Evolutionary conservation across 2,329 filamentous ascomycete species (phyloP).

Genomic region (Plectosphaerella plurivora): DNA sequence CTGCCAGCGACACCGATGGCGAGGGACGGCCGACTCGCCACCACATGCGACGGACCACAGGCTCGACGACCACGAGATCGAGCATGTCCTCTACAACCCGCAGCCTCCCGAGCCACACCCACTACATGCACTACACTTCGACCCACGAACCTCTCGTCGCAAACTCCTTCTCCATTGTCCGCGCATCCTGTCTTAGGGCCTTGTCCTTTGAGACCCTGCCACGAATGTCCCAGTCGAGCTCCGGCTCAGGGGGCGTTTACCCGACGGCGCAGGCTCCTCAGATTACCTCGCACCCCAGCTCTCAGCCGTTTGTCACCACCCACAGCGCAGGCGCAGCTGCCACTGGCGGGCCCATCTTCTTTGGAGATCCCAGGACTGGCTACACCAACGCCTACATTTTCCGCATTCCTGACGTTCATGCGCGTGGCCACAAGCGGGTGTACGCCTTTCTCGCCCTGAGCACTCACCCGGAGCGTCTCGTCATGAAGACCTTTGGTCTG

Average conservation of each 20-base stretch:
- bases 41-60: slow-evolving; percentile 34
- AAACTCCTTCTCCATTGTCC: slow-evolving; percentile 62
- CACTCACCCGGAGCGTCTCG: slow-evolving; percentile 59
- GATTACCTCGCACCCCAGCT: slow-evolving; percentile 15
- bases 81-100: slow-evolving; percentile 47
- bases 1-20: slow-evolving; percentile 44
- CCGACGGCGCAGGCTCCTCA: slow-evolving; percentile 21
- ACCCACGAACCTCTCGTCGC: slow-evolving; percentile 60
- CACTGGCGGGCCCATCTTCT: slow-evolving; percentile 64
- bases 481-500: slow-evolving; percentile 62
- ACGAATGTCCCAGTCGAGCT: slow-evolving; percentile 29
- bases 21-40: slow-evolving; percentile 40
- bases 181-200: slow-evolving; percentile 61
- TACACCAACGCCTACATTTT: slow-evolving; percentile 70
- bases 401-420: slow-evolving; percentile 63
- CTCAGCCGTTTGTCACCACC: slow-evolving; percentile 49
- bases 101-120: slow-evolving; percentile 47
- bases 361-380: slow-evolving; percentile 59
- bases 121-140: slow-evolving; percentile 65
- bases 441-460: slow-evolving; percentile 64
- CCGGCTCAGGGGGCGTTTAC: slow-evolving; percentile 31
- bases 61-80: slow-evolving; percentile 46
- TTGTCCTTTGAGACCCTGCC: slow-evolving; percentile 64
- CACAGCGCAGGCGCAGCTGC: slow-evolving; percentile 49
- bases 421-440: slow-evolving; percentile 63